phyloP scores from a whole-genome alignment of 164 flowering plant species.

The Magnolia officinalis region DNA sequence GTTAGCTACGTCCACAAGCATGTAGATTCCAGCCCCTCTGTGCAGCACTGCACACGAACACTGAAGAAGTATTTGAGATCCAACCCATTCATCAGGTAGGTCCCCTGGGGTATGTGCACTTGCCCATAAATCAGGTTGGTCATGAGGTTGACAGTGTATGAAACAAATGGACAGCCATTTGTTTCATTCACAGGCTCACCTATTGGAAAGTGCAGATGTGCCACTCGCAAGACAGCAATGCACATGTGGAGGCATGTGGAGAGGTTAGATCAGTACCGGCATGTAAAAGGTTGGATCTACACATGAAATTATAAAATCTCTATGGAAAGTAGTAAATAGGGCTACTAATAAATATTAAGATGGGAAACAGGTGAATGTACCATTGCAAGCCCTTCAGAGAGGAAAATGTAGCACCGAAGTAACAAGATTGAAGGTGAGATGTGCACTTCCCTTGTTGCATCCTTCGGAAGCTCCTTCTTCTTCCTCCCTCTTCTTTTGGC shows the following conservation, averaged over 20 bases:
- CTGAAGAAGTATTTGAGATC: no score
- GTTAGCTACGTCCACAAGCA: not conserved
- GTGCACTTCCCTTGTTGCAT: conserved; percentile 43
- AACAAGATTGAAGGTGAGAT: conserved; percentile 56
- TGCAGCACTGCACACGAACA: no score
- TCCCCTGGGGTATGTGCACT: not conserved
- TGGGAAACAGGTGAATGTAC: conserved; percentile 30
- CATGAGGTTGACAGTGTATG: not conserved
- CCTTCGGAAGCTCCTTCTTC: conserved; percentile 62
- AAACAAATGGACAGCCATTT: no score
- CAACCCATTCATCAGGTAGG: not conserved
- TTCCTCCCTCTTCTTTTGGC: conserved; percentile 80
- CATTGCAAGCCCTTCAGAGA: conserved; percentile 88
- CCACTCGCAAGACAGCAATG: not conserved
- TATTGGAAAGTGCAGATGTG: no score
- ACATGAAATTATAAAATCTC: not conserved
- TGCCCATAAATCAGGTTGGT: not conserved
- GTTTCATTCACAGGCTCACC: no score
- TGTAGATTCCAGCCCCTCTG: no score
- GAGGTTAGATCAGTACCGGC: not conserved
- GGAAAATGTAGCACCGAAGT: conserved; percentile 74
- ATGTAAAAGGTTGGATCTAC: not conserved
- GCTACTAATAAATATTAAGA: not conserved
- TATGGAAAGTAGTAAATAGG: not conserved
- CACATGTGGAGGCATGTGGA: not conserved